Conservation (phyloP, 2,329 filamentous ascomycete genomes). For the Didymella keratinophila region DNA sequence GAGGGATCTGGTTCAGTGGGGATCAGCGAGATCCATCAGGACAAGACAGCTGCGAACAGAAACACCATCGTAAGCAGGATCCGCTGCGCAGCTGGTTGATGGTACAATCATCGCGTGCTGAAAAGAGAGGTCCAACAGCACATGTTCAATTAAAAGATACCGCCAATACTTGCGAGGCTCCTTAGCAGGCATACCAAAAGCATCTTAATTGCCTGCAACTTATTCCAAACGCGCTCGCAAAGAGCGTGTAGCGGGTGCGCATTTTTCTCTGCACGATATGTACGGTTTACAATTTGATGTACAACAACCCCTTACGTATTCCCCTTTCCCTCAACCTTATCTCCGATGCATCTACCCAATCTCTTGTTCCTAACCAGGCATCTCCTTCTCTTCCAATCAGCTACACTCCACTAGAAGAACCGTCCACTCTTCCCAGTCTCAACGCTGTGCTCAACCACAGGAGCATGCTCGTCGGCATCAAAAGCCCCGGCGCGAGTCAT, state of each 20-base stretch:
- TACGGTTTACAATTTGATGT: background rate
- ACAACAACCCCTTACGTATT: background rate
- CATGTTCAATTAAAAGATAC: no score
- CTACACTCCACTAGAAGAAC: conserved; percentile 39
- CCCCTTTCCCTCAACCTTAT: background rate
- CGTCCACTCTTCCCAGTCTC: conserved; percentile 37
- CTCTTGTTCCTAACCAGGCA: background rate
- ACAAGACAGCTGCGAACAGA: no score
- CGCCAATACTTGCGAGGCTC: no score
- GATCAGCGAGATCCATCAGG: no score
- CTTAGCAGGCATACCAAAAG: no score
- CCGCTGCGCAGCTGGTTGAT: no score
- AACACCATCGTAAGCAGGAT: no score
- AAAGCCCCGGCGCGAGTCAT: conserved; percentile 21
- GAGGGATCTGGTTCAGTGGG: no score
- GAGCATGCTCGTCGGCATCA: conserved; percentile 38
- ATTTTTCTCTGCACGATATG: background rate
- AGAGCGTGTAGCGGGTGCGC: background rate
- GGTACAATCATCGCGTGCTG: no score
- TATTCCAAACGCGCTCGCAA: no score
- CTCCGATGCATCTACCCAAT: background rate
- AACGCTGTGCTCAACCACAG: conserved; percentile 37
- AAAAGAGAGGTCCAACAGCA: no score
- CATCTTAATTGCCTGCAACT: no score
- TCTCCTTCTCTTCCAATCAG: background rate